Percentiles rank a stretch among this genome's conserved stretches.
phyloP scores from a whole-genome alignment of 2,329 filamentous ascomycete genomes.

The Calonectria ilicicola region DNA sequence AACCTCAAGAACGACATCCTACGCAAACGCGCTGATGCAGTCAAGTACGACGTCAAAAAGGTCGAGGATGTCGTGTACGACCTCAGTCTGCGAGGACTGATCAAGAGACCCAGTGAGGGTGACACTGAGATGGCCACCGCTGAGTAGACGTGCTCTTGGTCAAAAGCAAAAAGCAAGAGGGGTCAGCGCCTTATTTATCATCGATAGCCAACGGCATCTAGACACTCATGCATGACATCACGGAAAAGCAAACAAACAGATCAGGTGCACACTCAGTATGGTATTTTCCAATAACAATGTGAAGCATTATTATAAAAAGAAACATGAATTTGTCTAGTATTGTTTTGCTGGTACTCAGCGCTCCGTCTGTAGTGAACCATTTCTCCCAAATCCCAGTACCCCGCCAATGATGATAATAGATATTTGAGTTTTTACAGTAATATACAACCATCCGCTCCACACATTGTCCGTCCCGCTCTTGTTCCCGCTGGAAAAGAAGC shows the following conservation, averaged over 20 bases:
- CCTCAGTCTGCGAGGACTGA: constrained; percentile 85
- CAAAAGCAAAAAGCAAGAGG: no score
- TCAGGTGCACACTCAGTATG: not conserved
- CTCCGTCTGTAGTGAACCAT: constrained; percentile 13
- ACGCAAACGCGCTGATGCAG: constrained; percentile 87
- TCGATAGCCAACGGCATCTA: not conserved
- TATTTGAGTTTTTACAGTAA: constrained; percentile 36
- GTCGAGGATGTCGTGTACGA: constrained; percentile 99
- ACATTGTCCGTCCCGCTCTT: constrained; percentile 15
- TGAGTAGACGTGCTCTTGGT: constrained; percentile 35
- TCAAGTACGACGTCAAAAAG: constrained; percentile 98
- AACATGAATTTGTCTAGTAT: constrained; percentile 20
- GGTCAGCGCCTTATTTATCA: no score
- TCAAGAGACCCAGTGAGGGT: constrained; percentile 62
- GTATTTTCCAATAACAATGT: not conserved
- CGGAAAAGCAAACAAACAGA: not conserved
- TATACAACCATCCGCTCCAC: constrained; percentile 31
- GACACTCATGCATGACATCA: not conserved
- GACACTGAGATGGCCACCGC: constrained; percentile 54
- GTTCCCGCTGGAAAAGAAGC: not conserved
- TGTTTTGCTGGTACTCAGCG: constrained; percentile 17
- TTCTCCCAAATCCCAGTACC: not conserved
- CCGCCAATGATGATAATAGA: constrained; percentile 8
- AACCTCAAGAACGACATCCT: constrained; percentile 97
- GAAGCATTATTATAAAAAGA: constrained; percentile 4